These are phyloP conservation scores for Niebla homalea DNA, from an alignment of 495 filamentous ascomycete genomes.

Conservation along the genomic window DNA sequence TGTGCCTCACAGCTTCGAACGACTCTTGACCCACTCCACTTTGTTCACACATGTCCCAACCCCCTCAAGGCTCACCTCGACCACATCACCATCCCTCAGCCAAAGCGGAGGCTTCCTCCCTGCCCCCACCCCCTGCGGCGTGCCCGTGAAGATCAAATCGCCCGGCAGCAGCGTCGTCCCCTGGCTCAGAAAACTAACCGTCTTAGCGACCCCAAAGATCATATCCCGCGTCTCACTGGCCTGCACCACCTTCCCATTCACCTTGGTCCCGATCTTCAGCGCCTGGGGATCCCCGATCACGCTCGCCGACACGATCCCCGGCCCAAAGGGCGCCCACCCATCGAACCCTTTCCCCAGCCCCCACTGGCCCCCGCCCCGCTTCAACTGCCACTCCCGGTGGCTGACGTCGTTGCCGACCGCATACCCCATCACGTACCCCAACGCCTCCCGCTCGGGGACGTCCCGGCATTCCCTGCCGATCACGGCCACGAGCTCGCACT, in stretches of 20 bases:
- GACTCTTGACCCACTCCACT: constrained; percentile 28
- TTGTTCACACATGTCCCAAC: constrained; percentile 61
- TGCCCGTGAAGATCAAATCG: constrained; percentile 77
- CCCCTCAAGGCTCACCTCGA: constrained; percentile 58
- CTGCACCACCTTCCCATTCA: constrained; percentile 65
- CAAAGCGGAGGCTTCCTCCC: constrained; percentile 59
- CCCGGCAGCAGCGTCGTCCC: constrained; percentile 68
- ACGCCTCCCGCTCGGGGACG: constrained; percentile 50
- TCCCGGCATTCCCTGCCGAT: constrained; percentile 62
- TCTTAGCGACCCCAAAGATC: constrained; percentile 67
- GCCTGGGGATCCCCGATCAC: constrained; percentile 58
- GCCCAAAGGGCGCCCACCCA: constrained; percentile 78
- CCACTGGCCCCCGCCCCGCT: constrained; percentile 72
- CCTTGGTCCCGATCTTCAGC: constrained; percentile 48
- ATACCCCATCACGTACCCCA: constrained; percentile 70
- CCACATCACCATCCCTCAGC: constrained; percentile 69
- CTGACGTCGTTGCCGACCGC: constrained; percentile 73
- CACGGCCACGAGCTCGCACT: constrained; percentile 68
- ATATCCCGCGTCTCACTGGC: constrained; percentile 64
- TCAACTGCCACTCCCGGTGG: constrained; percentile 74
- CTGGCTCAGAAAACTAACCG: constrained; percentile 60
- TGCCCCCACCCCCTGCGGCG: constrained; percentile 72
- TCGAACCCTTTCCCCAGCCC: constrained; percentile 73
- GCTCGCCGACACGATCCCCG: constrained; percentile 57
- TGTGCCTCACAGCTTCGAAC: no score